Percentiles rank a stretch among this genome's conserved stretches.
Conservation (phyloP, 768 basidiomycete species). For the Tylopilus sp. region DNA sequence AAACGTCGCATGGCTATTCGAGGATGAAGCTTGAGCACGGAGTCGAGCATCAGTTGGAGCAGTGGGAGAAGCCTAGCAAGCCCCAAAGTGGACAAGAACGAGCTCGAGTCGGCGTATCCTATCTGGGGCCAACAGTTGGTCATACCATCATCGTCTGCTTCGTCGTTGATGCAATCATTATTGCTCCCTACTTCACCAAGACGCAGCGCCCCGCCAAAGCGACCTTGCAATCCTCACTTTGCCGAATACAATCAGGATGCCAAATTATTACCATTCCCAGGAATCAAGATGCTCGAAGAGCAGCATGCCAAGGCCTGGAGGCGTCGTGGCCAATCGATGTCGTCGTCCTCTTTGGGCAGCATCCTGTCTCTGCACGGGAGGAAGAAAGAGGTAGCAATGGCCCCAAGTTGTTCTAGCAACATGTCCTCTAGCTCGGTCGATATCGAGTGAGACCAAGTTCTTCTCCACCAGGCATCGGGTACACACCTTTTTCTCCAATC, state of each 20-base stretch:
- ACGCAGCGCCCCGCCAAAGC: constrained; percentile 69
- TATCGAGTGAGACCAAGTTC: constrained; percentile 51
- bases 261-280: constrained; percentile 90
- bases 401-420: constrained; percentile 47
- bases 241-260: constrained; percentile 60
- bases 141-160: constrained; percentile 65
- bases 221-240: constrained; percentile 67
- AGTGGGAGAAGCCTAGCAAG: background rate
- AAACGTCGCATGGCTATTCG: background rate
- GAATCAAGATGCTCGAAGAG: constrained; percentile 75
- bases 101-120: constrained; percentile 35
- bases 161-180: constrained; percentile 57
- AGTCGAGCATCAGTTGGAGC: background rate
- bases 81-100: constrained; percentile 19
- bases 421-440: constrained; percentile 50
- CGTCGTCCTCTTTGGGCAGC: constrained; percentile 48
- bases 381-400: constrained; percentile 42
- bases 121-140: constrained; percentile 52
- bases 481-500: constrained; percentile 57
- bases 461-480: constrained; percentile 69
- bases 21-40: background rate
- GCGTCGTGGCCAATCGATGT: constrained; percentile 47
- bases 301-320: constrained; percentile 52
- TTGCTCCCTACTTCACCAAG: constrained; percentile 51
- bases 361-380: constrained; percentile 41